These are phyloP conservation scores for Myxozyma lipomycoides DNA, from an alignment of 805 yeast species.

Conservation along the genomic window DNA sequence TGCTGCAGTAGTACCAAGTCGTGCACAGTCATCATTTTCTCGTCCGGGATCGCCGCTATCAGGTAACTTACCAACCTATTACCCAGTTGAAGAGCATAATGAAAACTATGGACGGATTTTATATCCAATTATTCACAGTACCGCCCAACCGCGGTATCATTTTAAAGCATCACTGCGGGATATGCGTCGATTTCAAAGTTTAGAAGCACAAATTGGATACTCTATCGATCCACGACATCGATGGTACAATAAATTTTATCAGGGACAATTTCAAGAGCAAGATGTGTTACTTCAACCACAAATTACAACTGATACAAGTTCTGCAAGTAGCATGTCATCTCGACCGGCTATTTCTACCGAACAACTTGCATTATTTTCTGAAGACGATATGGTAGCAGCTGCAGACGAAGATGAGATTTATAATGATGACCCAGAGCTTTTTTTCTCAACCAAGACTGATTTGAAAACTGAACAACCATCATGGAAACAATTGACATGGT, in stretches of 20 bases:
- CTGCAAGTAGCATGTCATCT: neutral
- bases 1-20: conserved; percentile 7
- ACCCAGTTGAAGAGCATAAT: conserved; percentile 2
- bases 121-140: conserved; percentile 13
- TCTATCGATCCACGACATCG: conserved; percentile 27
- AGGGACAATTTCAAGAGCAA: conserved; percentile 1
- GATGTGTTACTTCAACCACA: conserved; percentile 10
- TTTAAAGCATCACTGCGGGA: conserved; percentile 21
- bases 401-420: conserved; percentile 23
- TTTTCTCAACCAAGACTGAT: conserved; percentile 27
- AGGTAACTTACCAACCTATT: neutral
- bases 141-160: conserved; percentile 5
- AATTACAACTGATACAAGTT: conserved; percentile 1
- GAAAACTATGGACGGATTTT: conserved; percentile 5
- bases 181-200: conserved; percentile 25
- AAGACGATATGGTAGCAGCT: conserved; percentile 22
- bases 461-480: conserved; percentile 36
- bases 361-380: conserved; percentile 16
- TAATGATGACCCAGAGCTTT: conserved; percentile 25
- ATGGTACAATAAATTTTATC: conserved; percentile 15
- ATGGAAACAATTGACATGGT: conserved; percentile 59
- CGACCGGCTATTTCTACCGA: conserved; percentile 4
- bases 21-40: conserved; percentile 2
- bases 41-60: conserved; percentile 19
- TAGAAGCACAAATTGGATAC: conserved; percentile 24